Percentiles rank a stretch among this genome's conserved stretches.
Evolutionary conservation across 306 rosid species (phyloP).

Genomic region (Cicer judaicum): DNA sequence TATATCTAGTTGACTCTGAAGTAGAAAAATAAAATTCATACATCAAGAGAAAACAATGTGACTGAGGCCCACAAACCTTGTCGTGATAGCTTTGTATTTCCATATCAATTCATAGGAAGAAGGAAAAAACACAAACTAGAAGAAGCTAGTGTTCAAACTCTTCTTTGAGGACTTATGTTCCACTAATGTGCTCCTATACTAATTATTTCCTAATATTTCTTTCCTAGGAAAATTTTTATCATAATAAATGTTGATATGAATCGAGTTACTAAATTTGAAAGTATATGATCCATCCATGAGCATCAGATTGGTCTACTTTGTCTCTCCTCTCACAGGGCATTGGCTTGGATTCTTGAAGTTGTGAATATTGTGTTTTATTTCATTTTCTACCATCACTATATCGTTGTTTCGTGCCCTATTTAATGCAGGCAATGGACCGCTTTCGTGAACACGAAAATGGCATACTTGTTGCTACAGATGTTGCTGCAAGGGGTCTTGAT

Average conservation of each 20-base stretch:
- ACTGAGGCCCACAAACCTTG: background rate
- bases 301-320: constrained; percentile 6
- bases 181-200: background rate
- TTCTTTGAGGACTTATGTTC: background rate
- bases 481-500: constrained; percentile 96
- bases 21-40: constrained; percentile 2
- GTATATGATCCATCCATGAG: constrained; percentile 20
- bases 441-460: constrained; percentile 78
- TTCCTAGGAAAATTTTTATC: background rate
- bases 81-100: constrained; percentile 15
- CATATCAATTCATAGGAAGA: background rate
- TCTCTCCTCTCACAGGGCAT: constrained; percentile 14
- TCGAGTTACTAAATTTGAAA: background rate
- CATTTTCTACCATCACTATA: constrained; percentile 5
- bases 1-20: background rate
- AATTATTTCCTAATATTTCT: no score
- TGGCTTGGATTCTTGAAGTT: constrained; percentile 17
- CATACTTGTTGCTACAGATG: constrained; percentile 90
- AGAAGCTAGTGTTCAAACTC: background rate
- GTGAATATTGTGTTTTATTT: constrained; percentile 1
- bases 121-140: constrained; percentile 29
- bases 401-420: constrained; percentile 27
- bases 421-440: constrained; percentile 77
- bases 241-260: background rate
- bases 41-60: background rate